These are phyloP conservation scores for Spiromastix sp. DNA, from an alignment of 2,329 filamentous ascomycete genomes.

Conservation along the genomic window DNA sequence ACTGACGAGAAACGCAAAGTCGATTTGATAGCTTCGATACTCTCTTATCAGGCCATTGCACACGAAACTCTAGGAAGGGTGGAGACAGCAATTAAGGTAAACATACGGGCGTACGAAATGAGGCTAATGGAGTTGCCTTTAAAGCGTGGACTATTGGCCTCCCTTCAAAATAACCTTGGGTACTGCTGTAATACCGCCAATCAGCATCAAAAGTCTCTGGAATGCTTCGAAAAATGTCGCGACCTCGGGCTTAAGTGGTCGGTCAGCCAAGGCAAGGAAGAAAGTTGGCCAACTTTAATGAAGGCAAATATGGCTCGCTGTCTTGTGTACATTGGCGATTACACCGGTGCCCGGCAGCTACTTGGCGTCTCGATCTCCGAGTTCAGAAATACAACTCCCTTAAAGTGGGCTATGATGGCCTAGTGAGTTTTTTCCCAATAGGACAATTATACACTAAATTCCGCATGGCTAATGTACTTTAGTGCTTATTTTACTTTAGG, in stretches of 20 bases:
- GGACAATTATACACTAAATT: too few relatives aligned
- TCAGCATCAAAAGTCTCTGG: neutral
- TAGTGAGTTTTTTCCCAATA: too few relatives aligned
- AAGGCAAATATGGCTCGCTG: neutral
- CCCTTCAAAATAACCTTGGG: neutral
- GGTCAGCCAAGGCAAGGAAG: neutral
- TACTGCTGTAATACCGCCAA: neutral
- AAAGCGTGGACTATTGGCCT: neutral
- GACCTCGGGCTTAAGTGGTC: neutral
- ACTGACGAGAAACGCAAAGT: neutral
- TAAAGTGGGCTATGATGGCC: neutral
- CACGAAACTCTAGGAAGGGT: conserved; percentile 1
- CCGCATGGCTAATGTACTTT: too few relatives aligned
- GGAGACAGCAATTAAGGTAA: neutral
- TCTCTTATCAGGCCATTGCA: conserved; percentile 1
- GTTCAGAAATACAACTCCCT: neutral
- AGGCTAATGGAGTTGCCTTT: neutral
- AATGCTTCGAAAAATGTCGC: neutral
- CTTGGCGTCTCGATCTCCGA: neutral
- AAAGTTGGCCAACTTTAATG: neutral
- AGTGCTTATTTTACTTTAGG: too few relatives aligned
- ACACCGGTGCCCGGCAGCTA: neutral
- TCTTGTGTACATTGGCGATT: neutral
- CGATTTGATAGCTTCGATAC: conserved; percentile 1
- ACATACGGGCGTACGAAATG: neutral